These are phyloP conservation scores for Aspergillus flavus DNA, from an alignment of 2,329 filamentous ascomycete genomes.

Conservation along the genomic window DNA sequence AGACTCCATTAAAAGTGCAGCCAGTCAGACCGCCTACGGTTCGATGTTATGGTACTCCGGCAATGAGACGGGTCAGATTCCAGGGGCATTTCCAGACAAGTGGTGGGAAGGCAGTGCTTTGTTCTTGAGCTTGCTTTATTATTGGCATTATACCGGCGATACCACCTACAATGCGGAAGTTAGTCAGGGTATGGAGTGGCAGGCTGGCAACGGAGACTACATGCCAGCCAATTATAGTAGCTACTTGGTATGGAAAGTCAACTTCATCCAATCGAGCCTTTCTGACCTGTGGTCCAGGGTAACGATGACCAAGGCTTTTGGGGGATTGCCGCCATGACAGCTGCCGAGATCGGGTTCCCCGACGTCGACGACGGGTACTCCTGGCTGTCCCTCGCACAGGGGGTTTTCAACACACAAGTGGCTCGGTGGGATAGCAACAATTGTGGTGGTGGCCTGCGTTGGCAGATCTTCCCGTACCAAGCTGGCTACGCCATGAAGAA, in stretches of 20 bases:
- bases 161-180: conserved; percentile 62
- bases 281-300: conserved; percentile 42
- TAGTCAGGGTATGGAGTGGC: conserved; percentile 42
- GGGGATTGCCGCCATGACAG: conserved; percentile 68
- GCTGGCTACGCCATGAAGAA: conserved; percentile 84
- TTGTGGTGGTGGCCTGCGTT: conserved; percentile 74
- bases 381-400: conserved; percentile 63
- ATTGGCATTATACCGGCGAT: conserved; percentile 70
- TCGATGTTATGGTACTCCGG: conserved; percentile 58
- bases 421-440: conserved; percentile 68
- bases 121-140: conserved; percentile 70
- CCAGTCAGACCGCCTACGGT: conserved; percentile 46
- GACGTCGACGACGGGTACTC: conserved; percentile 51
- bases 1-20: conserved; percentile 49
- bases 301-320: conserved; percentile 75
- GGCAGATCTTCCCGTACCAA: conserved; percentile 80
- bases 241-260: conserved; percentile 24
- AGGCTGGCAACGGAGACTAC: conserved; percentile 40
- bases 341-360: conserved; percentile 66
- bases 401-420: conserved; percentile 72
- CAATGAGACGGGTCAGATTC: conserved; percentile 53
- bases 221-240: conserved; percentile 42
- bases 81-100: conserved; percentile 66
- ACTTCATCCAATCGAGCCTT: neutral
- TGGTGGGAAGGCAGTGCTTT: conserved; percentile 75